phyloP scores from a whole-genome alignment of 306 rosid genomes.

The Lotus japonicus region DNA sequence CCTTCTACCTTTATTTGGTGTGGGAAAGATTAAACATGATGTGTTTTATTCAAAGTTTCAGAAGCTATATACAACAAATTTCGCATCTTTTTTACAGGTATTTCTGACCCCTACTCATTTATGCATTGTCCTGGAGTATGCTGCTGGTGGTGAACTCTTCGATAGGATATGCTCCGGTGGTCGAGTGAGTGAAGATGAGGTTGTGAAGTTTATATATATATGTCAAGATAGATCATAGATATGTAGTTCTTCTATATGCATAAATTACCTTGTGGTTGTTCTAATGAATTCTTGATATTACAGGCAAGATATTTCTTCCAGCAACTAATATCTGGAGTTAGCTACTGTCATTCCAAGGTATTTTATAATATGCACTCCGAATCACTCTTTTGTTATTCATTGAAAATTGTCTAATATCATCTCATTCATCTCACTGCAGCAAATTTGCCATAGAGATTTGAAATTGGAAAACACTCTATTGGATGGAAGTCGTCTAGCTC shows the following conservation, averaged over 20 bases:
- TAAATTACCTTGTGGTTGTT: neutral
- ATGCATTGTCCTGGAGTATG: slow-evolving; percentile 93
- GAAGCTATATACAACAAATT: neutral
- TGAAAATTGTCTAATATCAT: neutral
- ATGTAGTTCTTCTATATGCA: neutral
- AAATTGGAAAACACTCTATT: slow-evolving; percentile 86
- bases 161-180: slow-evolving; percentile 70
- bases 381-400: neutral
- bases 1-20: too few species aligned
- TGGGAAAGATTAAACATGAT: neutral
- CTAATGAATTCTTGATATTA: neutral
- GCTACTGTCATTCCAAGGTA: slow-evolving; percentile 93
- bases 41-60: neutral
- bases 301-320: slow-evolving; percentile 99
- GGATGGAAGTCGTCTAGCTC: slow-evolving; percentile 83
- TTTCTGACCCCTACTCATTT: slow-evolving; percentile 76
- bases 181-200: slow-evolving; percentile 93
- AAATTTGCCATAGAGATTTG: slow-evolving; percentile 95
- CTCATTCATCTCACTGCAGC: slow-evolving; percentile 29
- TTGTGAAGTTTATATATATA: neutral
- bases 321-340: slow-evolving; percentile 93
- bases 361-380: neutral
- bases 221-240: too few species aligned
- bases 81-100: slow-evolving; percentile 42
- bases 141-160: slow-evolving; percentile 92